Evolutionary conservation across 176 grass and related monocot genomes (phyloP), one percentile per base, ranked within the genome.

Genomic region (Otatea glauca): DNA sequence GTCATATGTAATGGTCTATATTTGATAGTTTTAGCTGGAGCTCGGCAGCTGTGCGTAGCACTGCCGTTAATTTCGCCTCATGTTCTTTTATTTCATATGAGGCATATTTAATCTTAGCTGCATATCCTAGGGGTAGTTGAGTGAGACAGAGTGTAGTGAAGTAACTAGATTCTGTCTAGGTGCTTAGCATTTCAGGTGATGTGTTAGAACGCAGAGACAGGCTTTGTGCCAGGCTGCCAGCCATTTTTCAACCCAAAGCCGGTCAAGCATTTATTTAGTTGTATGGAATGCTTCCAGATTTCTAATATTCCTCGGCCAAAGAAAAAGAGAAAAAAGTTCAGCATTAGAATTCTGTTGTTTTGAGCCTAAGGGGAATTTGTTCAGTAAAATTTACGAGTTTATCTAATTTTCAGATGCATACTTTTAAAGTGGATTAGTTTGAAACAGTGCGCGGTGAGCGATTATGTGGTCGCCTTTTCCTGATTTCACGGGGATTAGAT

Each of bases 1-100:
- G 92, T 84, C 86, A 91, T 49, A 89, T 94, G 92, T 97, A 92
- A 92, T 88, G 61, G 68, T 25, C 62, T 62, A 54, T 61, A 87
- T 70, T 79, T 84, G 29, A 79, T 87, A 87, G 89, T 62, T 84
- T 81, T 91, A 84, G 84, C 51, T 84, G 89, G 85, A 84, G 68
- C 70, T 55, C 7, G 75, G 85, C 63, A 79, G 75, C 69, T 84
- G 85, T 45, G 62, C 75, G 80, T 84, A 64, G 44, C 68, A 69
- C 53, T 69, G 75, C 51, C 9, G 41, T 80, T 70, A 75, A 90
- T 91, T 79, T 55, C 25, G 89, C 89, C 85, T 91, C 85, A 84
- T 91, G 89, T 87, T 79, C 68, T 90, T 90, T 91, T 91, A 91
- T 75, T 84, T 76, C 62, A 75, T 75, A 69, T 91, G 89, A 84